Evolutionary conservation across 2,329 filamentous ascomycete genomes (phyloP), one percentile per base, ranked within the genome.

Genomic region (Ophiostoma ulmi): DNA sequence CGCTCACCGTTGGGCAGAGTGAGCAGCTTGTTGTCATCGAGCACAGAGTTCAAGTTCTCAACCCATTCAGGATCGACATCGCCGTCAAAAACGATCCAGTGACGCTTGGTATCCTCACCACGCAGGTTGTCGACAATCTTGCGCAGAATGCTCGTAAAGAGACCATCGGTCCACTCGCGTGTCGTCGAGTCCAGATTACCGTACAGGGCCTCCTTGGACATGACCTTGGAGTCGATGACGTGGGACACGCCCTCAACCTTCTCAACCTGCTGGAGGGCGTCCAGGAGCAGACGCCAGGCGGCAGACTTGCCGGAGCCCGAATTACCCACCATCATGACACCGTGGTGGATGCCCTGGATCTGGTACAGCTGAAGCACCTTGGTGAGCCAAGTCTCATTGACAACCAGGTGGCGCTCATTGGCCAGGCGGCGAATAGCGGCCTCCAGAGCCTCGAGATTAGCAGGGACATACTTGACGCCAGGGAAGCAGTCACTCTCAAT

Each of bases 61-160:
- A 99, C 95, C 95, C 95, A 99, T 80, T 98, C 96, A 0, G 95
- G 95, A 80, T 99, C 95, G 73, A 99, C 95, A 79, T 99, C 95
- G 73, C 95, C 96, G 79, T 99, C 95, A 77, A 99, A 99, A 5
- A 99, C 92, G 76, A 99, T 98, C 95, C 95, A 99, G 80, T 99
- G 95, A 70, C 95, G 89, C 82, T 99, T 99, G 39, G 90, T 88
- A 78, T 98, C 94, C 80, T 99, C 95, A 69, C 96, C 95, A 83
- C 95, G 93, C 69, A 99, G 87, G 78, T 99, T 99, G 80, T 99
- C 96, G 69, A 99, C 94, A 76, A 99, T 98, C 83, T 98, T 99
- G 77, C 95, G 90, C 61, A 99, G 84, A 74, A 97, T 99, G 78
- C 94, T 97, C 10, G 95, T 99, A 79, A 99, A 99, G 13, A 99